These are phyloP conservation scores for Aureobasidium musti DNA, from an alignment of 2,329 filamentous ascomycete species.

Conservation along the genomic window DNA sequence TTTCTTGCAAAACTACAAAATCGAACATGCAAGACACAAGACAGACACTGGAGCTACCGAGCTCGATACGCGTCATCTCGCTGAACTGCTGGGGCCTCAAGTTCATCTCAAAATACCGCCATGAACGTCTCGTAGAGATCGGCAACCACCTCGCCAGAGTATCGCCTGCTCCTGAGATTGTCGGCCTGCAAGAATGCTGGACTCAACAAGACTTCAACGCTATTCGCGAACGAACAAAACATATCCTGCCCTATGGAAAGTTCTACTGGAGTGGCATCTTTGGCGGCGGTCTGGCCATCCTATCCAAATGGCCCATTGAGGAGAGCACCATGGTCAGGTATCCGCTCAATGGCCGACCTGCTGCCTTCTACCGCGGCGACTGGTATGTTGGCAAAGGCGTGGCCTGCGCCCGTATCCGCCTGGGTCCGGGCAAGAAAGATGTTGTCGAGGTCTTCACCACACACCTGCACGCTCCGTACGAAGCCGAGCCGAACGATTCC, in stretches of 20 bases:
- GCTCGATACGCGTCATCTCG: constrained; percentile 73
- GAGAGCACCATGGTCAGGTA: constrained; percentile 85
- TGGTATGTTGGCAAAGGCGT: constrained; percentile 97
- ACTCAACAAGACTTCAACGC: constrained; percentile 78
- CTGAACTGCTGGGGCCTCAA: constrained; percentile 98
- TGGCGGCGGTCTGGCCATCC: constrained; percentile 82
- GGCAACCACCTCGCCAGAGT: constrained; percentile 72
- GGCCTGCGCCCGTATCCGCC: constrained; percentile 76
- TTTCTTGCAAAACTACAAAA: background rate
- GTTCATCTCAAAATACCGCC: constrained; percentile 75
- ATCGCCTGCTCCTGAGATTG: constrained; percentile 73
- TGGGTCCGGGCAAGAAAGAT: constrained; percentile 64
- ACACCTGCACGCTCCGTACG: constrained; percentile 88
- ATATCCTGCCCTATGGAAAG: constrained; percentile 83
- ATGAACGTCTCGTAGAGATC: constrained; percentile 78
- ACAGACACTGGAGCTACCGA: constrained; percentile 40
- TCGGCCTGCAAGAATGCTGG: constrained; percentile 95
- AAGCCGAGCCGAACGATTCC: constrained; percentile 73
- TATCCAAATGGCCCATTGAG: constrained; percentile 89
- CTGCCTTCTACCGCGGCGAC: constrained; percentile 90
- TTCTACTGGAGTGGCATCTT: constrained; percentile 91
- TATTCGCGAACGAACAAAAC: constrained; percentile 71
- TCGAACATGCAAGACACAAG: constrained; percentile 1
- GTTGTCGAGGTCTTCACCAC: constrained; percentile 90
- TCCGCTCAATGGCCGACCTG: constrained; percentile 88